Conservation (phyloP, 495 filamentous ascomycete species). For the Hyaloscypha variabilis region DNA sequence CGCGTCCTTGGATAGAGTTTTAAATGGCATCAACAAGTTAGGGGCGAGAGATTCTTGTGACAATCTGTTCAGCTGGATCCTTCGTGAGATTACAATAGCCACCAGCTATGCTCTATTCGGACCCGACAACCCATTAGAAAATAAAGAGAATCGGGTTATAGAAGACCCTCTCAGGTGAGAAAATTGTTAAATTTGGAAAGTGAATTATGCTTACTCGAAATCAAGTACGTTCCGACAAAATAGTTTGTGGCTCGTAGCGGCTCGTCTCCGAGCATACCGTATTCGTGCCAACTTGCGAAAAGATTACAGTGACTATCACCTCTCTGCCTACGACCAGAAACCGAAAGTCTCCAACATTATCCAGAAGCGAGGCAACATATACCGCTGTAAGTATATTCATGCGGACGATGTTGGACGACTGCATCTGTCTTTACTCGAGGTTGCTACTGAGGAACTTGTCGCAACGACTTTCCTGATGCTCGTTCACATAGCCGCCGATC, state of each 20-base stretch:
- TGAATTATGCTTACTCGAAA: slow-evolving; percentile 4
- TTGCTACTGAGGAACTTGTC: slow-evolving; percentile 37
- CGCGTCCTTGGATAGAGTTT: neutral
- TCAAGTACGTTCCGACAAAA: too few species aligned
- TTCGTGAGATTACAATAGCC: neutral
- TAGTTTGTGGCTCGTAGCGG: too few species aligned
- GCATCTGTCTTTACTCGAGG: slow-evolving; percentile 47
- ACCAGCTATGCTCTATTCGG: neutral
- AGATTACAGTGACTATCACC: slow-evolving; percentile 15
- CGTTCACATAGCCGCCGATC: neutral
- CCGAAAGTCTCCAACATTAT: slow-evolving; percentile 6
- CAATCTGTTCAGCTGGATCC: neutral
- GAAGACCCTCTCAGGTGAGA: slow-evolving; percentile 6
- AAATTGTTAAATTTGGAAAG: too few species aligned
- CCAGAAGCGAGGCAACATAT: slow-evolving; percentile 1
- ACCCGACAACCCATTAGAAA: neutral
- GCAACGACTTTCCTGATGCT: slow-evolving; percentile 5
- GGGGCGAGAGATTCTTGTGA: neutral
- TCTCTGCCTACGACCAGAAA: neutral
- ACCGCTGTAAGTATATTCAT: neutral
- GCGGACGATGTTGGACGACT: slow-evolving; percentile 26
- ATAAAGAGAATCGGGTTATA: slow-evolving; percentile 1
- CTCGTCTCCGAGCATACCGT: slow-evolving; percentile 5
- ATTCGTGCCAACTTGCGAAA: slow-evolving; percentile 1
- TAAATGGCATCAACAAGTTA: neutral